Evolutionary conservation across 2,329 filamentous ascomycete species (phyloP).

Genomic region (Aspergillaceae sp.): DNA sequence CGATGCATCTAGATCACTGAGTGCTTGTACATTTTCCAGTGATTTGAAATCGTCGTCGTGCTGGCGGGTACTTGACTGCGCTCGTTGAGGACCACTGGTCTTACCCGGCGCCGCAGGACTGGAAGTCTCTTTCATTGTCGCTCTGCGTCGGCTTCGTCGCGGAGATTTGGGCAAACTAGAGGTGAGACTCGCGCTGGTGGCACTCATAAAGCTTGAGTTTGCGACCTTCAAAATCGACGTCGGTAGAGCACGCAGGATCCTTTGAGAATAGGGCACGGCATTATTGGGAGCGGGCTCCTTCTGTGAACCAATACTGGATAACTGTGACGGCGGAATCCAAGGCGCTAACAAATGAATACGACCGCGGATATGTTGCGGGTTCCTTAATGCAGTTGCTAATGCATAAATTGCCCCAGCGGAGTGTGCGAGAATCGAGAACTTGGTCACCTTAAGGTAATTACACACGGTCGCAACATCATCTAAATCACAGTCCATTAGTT

Average conservation of each 20-base stretch:
- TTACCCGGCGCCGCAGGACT: constrained; percentile 45
- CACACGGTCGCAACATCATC: constrained; percentile 91
- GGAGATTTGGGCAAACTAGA: constrained; percentile 63
- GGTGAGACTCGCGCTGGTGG: constrained; percentile 77
- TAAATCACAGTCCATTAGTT: constrained; percentile 12
- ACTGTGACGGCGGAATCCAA: constrained; percentile 85
- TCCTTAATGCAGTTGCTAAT: constrained; percentile 83
- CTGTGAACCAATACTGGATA: constrained; percentile 67
- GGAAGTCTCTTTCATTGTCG: constrained; percentile 29
- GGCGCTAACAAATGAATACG: constrained; percentile 90
- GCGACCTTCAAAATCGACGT: constrained; percentile 87
- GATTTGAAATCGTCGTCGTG: constrained; percentile 12
- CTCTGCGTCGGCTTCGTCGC: constrained; percentile 53
- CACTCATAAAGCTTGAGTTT: constrained; percentile 90
- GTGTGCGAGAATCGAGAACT: constrained; percentile 92
- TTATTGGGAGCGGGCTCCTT: constrained; percentile 70
- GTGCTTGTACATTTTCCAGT: constrained; percentile 11
- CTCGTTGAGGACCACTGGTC: constrained; percentile 26
- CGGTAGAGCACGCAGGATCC: constrained; percentile 80
- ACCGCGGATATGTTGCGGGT: constrained; percentile 91
- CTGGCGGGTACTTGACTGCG: constrained; percentile 11
- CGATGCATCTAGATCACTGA: constrained; percentile 9
- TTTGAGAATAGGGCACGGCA: constrained; percentile 82
- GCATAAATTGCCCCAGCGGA: constrained; percentile 98
- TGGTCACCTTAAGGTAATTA: constrained; percentile 80